A percentile compares a stretch with the other conserved stretches of the same genome.
These are phyloP conservation scores for Podospora fimiseda DNA, from an alignment of 495 filamentous ascomycete species.

Conservation along the genomic window DNA sequence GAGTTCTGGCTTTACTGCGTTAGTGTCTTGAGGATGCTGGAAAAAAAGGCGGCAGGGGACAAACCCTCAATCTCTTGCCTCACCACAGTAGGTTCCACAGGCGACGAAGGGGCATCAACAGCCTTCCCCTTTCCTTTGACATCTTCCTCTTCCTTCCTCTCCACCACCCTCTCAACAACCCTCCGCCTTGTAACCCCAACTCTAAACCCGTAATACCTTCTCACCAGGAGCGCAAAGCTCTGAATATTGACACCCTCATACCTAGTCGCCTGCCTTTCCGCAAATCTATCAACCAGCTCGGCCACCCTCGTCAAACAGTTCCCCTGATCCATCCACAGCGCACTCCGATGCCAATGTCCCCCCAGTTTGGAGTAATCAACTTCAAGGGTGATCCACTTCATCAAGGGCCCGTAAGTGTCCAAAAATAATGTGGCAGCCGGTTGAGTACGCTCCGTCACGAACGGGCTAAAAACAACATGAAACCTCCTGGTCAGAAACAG, in stretches of 20 bases:
- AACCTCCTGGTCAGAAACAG: conserved; percentile 24
- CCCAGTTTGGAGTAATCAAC: conserved; percentile 24
- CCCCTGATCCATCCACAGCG: conserved; percentile 6
- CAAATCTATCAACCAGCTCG: conserved; percentile 15
- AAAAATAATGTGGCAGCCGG: conserved; percentile 17
- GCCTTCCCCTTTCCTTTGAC: neutral
- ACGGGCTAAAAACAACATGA: conserved; percentile 25
- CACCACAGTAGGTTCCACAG: neutral
- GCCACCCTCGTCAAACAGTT: conserved; percentile 3
- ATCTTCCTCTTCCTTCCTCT: neutral
- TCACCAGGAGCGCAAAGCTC: conserved; percentile 21
- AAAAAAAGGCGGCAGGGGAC: neutral
- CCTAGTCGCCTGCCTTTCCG: conserved; percentile 9
- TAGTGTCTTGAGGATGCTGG: neutral
- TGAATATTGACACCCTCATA: conserved; percentile 8
- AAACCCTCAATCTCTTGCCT: neutral
- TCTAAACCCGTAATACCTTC: conserved; percentile 23
- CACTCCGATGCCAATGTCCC: conserved; percentile 11
- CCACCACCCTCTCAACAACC: neutral
- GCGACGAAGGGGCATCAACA: neutral
- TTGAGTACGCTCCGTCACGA: conserved; percentile 6
- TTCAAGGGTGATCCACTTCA: conserved; percentile 27
- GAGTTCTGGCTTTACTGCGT: neutral
- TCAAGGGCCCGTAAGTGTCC: conserved; percentile 17
- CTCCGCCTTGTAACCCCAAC: conserved; percentile 1